phyloP scores from a whole-genome alignment of 1,284 basidiomycete species.

The Cystobasidium sp. region DNA sequence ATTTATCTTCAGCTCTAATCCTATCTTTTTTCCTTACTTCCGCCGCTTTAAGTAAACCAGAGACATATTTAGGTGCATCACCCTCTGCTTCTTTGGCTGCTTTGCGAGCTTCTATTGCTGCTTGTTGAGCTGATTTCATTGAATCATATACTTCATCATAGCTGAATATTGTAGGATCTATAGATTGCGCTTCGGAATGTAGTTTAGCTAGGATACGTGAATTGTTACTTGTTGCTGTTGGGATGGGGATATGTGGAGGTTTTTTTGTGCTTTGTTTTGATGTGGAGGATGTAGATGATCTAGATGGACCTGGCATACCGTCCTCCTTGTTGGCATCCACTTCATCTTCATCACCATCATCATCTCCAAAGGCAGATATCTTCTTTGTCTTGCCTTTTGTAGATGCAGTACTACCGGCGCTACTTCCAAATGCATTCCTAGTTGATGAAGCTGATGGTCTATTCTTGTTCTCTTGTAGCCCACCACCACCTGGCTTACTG shows the following conservation, averaged over 20 bases:
- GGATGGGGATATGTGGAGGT: background rate
- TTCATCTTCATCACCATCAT: conserved; percentile 30
- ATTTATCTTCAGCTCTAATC: conserved; percentile 95
- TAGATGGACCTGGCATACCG: conserved; percentile 7
- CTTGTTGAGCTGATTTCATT: conserved; percentile 84
- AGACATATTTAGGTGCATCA: conserved; percentile 88
- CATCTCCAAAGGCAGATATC: conserved; percentile 34
- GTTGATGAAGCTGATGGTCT: background rate
- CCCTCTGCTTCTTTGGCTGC: conserved; percentile 29
- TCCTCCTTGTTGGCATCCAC: conserved; percentile 9
- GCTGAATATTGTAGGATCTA: conserved; percentile 86
- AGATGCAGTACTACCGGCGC: background rate
- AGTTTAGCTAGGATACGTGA: conserved; percentile 35
- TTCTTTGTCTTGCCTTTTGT: conserved; percentile 11
- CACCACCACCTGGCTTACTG: conserved; percentile 11
- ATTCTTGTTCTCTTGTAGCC: background rate
- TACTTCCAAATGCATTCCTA: conserved; percentile 2
- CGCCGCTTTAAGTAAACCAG: conserved; percentile 77
- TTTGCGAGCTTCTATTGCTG: conserved; percentile 71
- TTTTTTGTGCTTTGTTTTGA: background rate
- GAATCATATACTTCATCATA: conserved; percentile 96
- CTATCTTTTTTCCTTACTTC: conserved; percentile 85
- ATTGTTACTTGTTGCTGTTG: conserved; percentile 10
- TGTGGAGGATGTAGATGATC: background rate
- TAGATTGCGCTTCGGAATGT: conserved; percentile 67